phyloP scores from a whole-genome alignment of 2,329 filamentous ascomycete species.

The Lomentospora prolificans region DNA sequence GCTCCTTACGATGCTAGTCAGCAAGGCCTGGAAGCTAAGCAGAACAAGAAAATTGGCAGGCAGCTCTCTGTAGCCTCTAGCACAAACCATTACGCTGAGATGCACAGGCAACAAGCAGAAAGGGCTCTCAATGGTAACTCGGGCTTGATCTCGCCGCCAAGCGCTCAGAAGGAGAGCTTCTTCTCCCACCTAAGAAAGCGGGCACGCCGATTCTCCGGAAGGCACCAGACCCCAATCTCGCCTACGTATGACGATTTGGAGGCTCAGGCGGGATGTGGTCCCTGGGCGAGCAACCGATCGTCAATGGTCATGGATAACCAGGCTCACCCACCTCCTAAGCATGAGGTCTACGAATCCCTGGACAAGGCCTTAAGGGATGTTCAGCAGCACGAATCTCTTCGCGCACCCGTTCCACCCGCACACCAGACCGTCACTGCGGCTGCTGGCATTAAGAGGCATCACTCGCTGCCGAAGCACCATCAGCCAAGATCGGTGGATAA shows the following conservation, averaged over 20 bases:
- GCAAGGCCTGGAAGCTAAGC: slow-evolving; percentile 47
- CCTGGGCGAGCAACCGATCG: slow-evolving; percentile 78
- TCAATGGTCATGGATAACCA: slow-evolving; percentile 67
- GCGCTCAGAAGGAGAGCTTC: slow-evolving; percentile 86
- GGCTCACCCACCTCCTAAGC: slow-evolving; percentile 38
- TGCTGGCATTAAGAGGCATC: slow-evolving; percentile 52
- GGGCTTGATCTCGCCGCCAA: slow-evolving; percentile 65
- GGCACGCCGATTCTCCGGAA: slow-evolving; percentile 81
- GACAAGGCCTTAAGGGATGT: slow-evolving; percentile 48
- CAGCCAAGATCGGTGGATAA: slow-evolving; percentile 56
- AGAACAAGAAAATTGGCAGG: slow-evolving; percentile 81
- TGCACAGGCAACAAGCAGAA: slow-evolving; percentile 85
- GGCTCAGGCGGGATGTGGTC: slow-evolving; percentile 82
- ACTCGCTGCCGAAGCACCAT: slow-evolving; percentile 50
- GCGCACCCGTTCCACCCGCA: slow-evolving; percentile 39
- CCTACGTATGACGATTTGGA: slow-evolving; percentile 80
- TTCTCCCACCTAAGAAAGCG: slow-evolving; percentile 95
- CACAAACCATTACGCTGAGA: slow-evolving; percentile 84
- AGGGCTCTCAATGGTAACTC: slow-evolving; percentile 75
- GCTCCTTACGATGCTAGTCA: slow-evolving; percentile 36
- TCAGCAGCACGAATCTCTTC: slow-evolving; percentile 38
- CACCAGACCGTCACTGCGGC: slow-evolving; percentile 39
- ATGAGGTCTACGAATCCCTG: slow-evolving; percentile 49
- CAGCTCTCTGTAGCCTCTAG: slow-evolving; percentile 88
- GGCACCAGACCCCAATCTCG: slow-evolving; percentile 73